Conservation (phyloP, 2,329 filamentous ascomycete genomes). For the Arachnopeziza araneosa region DNA sequence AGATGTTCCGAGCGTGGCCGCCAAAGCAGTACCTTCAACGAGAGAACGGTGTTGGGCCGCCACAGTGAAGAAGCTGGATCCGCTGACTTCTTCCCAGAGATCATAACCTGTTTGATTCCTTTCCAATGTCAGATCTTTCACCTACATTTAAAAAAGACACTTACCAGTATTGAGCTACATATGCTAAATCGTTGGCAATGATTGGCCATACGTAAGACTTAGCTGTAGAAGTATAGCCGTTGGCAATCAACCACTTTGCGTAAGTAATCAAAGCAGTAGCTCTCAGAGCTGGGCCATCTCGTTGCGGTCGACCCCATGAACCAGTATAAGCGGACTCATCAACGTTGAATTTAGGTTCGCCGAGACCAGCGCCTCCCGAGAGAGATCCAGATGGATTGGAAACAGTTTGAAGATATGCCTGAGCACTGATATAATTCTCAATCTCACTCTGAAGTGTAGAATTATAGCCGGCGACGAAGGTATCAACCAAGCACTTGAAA, state of each 20-base stretch:
- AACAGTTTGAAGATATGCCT: conserved; percentile 51
- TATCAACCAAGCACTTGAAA: conserved; percentile 63
- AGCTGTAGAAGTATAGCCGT: conserved; percentile 45
- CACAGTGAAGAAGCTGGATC: conserved; percentile 75
- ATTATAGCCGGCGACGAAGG: conserved; percentile 51
- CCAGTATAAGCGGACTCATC: conserved; percentile 58
- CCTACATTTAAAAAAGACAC: neutral
- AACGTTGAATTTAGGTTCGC: conserved; percentile 68
- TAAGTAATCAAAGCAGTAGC: conserved; percentile 70
- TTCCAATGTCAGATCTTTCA: neutral
- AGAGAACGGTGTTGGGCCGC: conserved; percentile 64
- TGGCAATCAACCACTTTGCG: conserved; percentile 63
- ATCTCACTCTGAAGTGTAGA: conserved; percentile 45
- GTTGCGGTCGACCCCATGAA: conserved; percentile 71
- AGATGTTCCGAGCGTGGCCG: conserved; percentile 53
- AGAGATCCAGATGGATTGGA: conserved; percentile 49
- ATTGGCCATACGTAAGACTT: conserved; percentile 62
- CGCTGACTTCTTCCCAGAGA: conserved; percentile 76
- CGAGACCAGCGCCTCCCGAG: conserved; percentile 46
- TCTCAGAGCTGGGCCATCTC: conserved; percentile 72
- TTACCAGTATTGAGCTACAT: conserved; percentile 66
- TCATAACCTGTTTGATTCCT: conserved; percentile 58
- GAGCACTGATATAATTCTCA: conserved; percentile 61
- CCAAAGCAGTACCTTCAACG: conserved; percentile 61
- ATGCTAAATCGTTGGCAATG: conserved; percentile 68